Base-by-base conservation (phyloP, 2,329 filamentous ascomycete species). In the Pestalotiopsis sp. region DNA sequence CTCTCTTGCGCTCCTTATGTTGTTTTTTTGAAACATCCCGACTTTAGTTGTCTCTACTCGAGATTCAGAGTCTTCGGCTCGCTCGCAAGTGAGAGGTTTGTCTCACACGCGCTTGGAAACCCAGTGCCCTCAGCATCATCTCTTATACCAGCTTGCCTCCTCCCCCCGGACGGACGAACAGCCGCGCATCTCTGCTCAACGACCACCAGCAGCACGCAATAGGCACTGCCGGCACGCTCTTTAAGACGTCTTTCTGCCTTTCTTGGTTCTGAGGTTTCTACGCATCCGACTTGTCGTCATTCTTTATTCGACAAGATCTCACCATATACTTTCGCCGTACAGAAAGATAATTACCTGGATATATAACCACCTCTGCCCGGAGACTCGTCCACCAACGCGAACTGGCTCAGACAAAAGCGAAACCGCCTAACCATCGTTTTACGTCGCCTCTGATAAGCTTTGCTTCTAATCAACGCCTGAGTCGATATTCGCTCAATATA, bases 61-160 rank as follows among this genome's bases (percentile, higher is more conserved):
- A 67, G 57, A 68, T 73, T 73, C 74, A 72, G 70, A 77, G 70
- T 71, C 75, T 72, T 73, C 69, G 73, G 70, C 73, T 69, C 70
- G 71, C 72, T 72, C 75, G 72, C 69, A 70, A 77, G 76, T 78
- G 77, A 76, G 77, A 76, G 75, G 67, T 73, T 68, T 78, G 77
- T 78, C 76, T 78, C 76, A 78, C 75, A 68, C 67, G 68, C 72
- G 69, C 73, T 73, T 73, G 72, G 71, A 70, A 69, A 73, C 73
- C 31, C 31, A 69, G 70, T 72, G 69, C 62, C n/a, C 74, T 72
- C 68, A 68, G 66, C 63, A 67, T 69, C 71, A 59, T 72, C 75
- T 77, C 76, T 77, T 78, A 78, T 76, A 75, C 70, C 72, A 72
- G 70, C 72, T 68, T 70, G 59, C 64, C 72, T 72, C 74, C 74